A percentile compares a stretch with the other conserved stretches of the same genome.
Conservation (phyloP, 2,329 filamentous ascomycete species). For the Alternaria burnsii region DNA sequence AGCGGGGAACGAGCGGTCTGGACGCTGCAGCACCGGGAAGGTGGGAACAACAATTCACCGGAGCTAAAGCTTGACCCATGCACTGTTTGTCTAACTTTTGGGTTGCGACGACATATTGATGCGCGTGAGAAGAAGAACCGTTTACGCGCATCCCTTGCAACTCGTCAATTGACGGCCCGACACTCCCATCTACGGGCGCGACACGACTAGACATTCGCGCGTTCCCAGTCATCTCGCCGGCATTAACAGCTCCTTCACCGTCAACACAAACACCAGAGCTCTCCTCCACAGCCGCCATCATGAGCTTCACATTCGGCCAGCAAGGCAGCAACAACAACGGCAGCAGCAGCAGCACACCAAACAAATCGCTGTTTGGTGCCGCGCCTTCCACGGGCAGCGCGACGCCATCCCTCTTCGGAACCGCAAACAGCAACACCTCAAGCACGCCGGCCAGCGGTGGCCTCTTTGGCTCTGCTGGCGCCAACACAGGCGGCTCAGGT, state of each 20-base stretch:
- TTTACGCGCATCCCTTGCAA: slow-evolving; percentile 20
- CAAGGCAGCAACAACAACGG: slow-evolving; percentile 12
- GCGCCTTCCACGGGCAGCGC: slow-evolving; percentile 33
- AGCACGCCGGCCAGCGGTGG: slow-evolving; percentile 29
- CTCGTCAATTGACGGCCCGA: slow-evolving; percentile 7
- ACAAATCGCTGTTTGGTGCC: slow-evolving; percentile 44
- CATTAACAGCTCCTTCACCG: slow-evolving; percentile 5
- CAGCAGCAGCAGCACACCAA: slow-evolving; percentile 31
- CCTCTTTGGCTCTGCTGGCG: slow-evolving; percentile 26
- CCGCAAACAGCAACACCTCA: slow-evolving; percentile 25
- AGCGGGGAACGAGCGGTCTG: slow-evolving; percentile 27
- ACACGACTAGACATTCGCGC: slow-evolving; percentile 7
- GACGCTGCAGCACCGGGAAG: slow-evolving; percentile 14
- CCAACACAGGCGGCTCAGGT: slow-evolving; percentile 20
- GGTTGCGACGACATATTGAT: slow-evolving; percentile 25
- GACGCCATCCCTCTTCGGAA: slow-evolving; percentile 39
- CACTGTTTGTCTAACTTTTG: slow-evolving; percentile 43
- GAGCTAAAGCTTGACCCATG: slow-evolving; percentile 27
- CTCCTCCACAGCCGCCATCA: slow-evolving; percentile 26
- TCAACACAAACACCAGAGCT: slow-evolving; percentile 29
- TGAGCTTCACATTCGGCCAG: slow-evolving; percentile 44
- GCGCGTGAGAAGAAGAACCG: slow-evolving; percentile 27
- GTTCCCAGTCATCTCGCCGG: slow-evolving; percentile 3
- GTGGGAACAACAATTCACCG: slow-evolving; percentile 38
- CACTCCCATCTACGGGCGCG: slow-evolving; percentile 1